Percentiles rank a stretch among this genome's conserved stretches.
These are phyloP conservation scores for Lineolata rhizophorae DNA, from an alignment of 495 filamentous ascomycete species.

Conservation along the genomic window DNA sequence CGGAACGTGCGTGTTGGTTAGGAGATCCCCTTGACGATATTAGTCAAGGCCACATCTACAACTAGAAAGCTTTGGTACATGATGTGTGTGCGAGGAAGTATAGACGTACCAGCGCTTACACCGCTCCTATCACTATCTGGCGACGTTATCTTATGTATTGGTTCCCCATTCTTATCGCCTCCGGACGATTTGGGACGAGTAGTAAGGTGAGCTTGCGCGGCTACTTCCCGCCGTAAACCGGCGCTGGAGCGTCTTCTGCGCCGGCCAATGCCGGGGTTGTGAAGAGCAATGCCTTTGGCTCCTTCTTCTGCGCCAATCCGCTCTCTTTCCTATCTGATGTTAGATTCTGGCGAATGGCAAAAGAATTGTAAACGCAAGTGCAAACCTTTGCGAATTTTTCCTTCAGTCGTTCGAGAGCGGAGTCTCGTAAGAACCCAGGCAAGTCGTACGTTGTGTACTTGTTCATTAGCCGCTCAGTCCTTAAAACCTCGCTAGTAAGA, in stretches of 20 bases:
- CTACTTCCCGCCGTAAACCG: constrained; percentile 61
- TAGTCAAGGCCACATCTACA: too few species aligned
- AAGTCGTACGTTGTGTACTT: constrained; percentile 79
- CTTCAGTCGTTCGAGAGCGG: constrained; percentile 67
- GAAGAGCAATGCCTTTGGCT: constrained; percentile 84
- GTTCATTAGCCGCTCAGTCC: constrained; percentile 79
- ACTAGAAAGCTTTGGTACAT: too few species aligned
- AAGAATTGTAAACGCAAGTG: neutral
- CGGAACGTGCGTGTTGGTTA: constrained; percentile 58
- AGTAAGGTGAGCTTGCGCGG: neutral
- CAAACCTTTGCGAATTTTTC: constrained; percentile 55
- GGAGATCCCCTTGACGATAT: too few species aligned
- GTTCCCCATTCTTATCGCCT: constrained; percentile 19
- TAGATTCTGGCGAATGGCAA: neutral
- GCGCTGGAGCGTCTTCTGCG: constrained; percentile 43
- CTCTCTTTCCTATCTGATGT: constrained; percentile 39
- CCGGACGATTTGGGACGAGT: neutral
- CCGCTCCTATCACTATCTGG: too few species aligned
- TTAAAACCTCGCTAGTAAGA: constrained; percentile 69
- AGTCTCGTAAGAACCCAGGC: constrained; percentile 74
- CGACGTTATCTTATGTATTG: too few species aligned
- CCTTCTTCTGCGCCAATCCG: constrained; percentile 64
- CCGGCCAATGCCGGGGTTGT: constrained; percentile 50
- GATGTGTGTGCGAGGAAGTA: too few species aligned
- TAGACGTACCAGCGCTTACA: too few species aligned